Percentiles rank a stretch among this genome's conserved stretches.
Conservation (phyloP, 2,329 filamentous ascomycete species). For the Ceratocystis lukuohia region DNA sequence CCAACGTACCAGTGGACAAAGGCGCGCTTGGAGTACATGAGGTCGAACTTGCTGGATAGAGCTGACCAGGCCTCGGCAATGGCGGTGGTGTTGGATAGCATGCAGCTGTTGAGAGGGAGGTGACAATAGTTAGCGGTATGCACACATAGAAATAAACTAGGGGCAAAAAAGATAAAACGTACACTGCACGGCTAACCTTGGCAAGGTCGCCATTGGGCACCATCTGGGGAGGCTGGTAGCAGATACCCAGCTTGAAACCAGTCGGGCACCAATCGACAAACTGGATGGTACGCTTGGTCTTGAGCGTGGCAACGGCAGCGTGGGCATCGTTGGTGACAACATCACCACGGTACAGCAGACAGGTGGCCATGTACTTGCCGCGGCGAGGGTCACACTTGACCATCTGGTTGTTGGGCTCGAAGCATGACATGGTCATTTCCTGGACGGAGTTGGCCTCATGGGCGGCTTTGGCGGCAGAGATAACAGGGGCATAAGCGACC, state of each 20-base stretch:
- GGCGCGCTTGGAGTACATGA: conserved; percentile 99
- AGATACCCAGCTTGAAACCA: conserved; percentile 99
- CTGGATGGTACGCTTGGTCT: conserved; percentile 98
- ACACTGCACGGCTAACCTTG: conserved; percentile 96
- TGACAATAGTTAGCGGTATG: too few species aligned
- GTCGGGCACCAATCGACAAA: conserved; percentile 99
- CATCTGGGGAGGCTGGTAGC: conserved; percentile 74
- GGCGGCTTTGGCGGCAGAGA: conserved; percentile 87
- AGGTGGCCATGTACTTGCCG: conserved; percentile 99
- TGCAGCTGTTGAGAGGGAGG: conserved; percentile 49
- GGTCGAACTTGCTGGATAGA: conserved; percentile 94
- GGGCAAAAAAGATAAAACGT: conserved; percentile 34
- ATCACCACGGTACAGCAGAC: conserved; percentile 93
- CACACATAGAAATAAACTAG: too few species aligned
- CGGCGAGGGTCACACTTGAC: conserved; percentile 98
- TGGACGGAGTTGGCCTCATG: conserved; percentile 97
- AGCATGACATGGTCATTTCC: conserved; percentile 98
- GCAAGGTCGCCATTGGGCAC: conserved; percentile 95
- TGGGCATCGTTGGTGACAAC: conserved; percentile 95
- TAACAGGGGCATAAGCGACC: conserved; percentile 86
- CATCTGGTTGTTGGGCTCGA: conserved; percentile 99
- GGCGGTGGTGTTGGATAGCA: conserved; percentile 97
- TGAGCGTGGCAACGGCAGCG: conserved; percentile 82
- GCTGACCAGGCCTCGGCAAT: conserved; percentile 97
- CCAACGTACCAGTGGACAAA: conserved; percentile 99